A percentile compares a stretch with the other conserved stretches of the same genome.
These are phyloP conservation scores for Alternaria sp. DNA, from an alignment of 2,329 filamentous ascomycete species.

Conservation along the genomic window DNA sequence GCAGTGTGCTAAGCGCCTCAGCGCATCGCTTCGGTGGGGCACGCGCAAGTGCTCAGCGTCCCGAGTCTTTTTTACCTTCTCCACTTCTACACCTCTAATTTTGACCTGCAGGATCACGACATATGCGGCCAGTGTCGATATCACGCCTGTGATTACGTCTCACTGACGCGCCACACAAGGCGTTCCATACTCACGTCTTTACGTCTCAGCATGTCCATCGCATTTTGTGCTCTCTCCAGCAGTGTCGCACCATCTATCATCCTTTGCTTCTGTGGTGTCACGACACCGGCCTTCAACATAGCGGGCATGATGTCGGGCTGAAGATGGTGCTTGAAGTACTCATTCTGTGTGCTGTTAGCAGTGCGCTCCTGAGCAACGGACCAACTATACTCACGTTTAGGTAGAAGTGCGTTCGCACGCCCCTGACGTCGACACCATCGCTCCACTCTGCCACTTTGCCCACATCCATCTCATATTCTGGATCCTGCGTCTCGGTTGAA, in stretches of 20 bases:
- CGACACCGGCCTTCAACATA: slow-evolving; percentile 52
- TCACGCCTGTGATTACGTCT: background rate
- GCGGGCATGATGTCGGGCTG: slow-evolving; percentile 64
- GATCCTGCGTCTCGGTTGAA: slow-evolving; percentile 57
- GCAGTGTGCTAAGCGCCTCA: background rate
- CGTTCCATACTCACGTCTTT: slow-evolving; percentile 58
- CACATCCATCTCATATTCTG: slow-evolving; percentile 65
- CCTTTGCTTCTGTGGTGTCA: slow-evolving; percentile 53
- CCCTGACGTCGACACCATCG: slow-evolving; percentile 61
- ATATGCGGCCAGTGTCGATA: background rate
- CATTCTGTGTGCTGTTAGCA: slow-evolving; percentile 54
- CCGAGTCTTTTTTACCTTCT: background rate
- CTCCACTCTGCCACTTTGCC: slow-evolving; percentile 58
- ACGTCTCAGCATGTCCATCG: slow-evolving; percentile 54
- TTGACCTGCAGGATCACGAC: background rate
- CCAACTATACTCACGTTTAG: slow-evolving; percentile 50
- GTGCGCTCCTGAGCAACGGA: background rate
- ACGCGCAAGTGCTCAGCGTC: background rate
- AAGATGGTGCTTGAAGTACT: slow-evolving; percentile 63
- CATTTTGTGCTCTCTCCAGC: slow-evolving; percentile 54
- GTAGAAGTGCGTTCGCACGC: slow-evolving; percentile 66
- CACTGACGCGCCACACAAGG: slow-evolving; percentile 50
- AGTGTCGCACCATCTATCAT: slow-evolving; percentile 55
- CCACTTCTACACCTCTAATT: background rate
- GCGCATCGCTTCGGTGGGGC: background rate